Conservation (phyloP, 2,329 filamentous ascomycete species). For the Epichloe baconii region DNA sequence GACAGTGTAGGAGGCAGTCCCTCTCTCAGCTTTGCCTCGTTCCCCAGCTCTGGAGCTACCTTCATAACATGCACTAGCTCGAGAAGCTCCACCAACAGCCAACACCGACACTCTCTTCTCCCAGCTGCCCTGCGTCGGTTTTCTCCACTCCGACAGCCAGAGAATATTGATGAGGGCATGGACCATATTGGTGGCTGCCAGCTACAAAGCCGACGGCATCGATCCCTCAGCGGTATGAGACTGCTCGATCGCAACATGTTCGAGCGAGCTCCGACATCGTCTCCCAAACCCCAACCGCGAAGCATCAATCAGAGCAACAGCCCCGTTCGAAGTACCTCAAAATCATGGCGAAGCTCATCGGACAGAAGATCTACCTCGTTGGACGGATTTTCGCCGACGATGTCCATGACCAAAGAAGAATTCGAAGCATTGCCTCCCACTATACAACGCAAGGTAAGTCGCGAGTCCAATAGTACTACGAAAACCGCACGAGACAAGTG, state of each 20-base stretch:
- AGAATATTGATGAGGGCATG: not conserved
- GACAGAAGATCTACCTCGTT: constrained; percentile 10
- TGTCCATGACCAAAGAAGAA: constrained; percentile 23
- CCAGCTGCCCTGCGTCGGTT: constrained; percentile 3
- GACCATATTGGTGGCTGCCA: not conserved
- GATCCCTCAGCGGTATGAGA: not conserved
- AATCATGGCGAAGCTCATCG: constrained; percentile 13
- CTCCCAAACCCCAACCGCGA: constrained; percentile 8
- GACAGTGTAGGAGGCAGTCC: constrained; percentile 3
- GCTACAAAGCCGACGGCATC: not conserved
- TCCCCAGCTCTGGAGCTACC: constrained; percentile 9
- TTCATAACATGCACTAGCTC: constrained; percentile 13
- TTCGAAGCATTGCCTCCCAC: constrained; percentile 41
- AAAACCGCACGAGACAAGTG: not conserved
- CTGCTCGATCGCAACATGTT: not conserved
- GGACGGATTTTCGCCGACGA: constrained; percentile 15
- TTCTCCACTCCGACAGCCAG: not conserved
- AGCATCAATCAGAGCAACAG: constrained; percentile 11
- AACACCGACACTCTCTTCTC: constrained; percentile 4
- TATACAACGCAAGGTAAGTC: constrained; percentile 43
- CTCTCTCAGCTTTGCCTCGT: constrained; percentile 3
- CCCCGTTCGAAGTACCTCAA: constrained; percentile 8
- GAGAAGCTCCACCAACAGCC: constrained; percentile 6
- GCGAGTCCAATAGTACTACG: not conserved
- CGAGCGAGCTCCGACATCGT: constrained; percentile 1